Base-by-base conservation (phyloP, 441 rosid genomes). In the Caryocar brasiliense region DNA sequence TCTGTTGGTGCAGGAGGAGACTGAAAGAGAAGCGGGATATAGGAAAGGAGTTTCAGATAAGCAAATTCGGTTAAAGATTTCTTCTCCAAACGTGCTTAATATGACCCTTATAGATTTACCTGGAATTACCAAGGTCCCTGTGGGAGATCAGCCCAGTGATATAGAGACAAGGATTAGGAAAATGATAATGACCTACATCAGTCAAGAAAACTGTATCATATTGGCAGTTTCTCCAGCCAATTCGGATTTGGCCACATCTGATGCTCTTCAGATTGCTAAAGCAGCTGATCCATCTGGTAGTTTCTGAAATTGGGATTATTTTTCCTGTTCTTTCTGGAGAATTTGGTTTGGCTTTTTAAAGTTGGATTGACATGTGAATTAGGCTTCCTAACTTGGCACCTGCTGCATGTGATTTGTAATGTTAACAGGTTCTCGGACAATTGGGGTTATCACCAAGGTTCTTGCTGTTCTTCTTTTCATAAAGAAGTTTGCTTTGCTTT, bases 191-290 rank as follows among this genome's bases (percentile, higher is more conserved):
- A 45, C 71, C 25, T 33, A 71, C 51, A 77, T 81, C 45, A 72
- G 23, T 35, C 40, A 61, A 30, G 47, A 65, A 64, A 86, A 71
- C 49, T 83, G 84, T 53, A 51, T 86, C 54, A 86, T 86, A 40
- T 56, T 86, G 22, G 93, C 96, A 20, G 85, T 86, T 54, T 65
- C 78, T 45, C 85, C 87, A 0, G 96, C 93, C 0, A 86, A 83
- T 73, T 68, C 86, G 4, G 96, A 86, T 81, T 69, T 86, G 62
- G 87, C 90, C 2, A 86, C 74, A 48, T 86, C 93, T 4, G 96
- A 83, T 71, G 87, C 90, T 1, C 78, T 86, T 42, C 80, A 86
- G 52, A 65, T 86, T 47, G 90, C 96, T 12, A 68, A 60, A 71
- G 65, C 36, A 12, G 96, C 76, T 10, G 90, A 83, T 62, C 93